phyloP scores from a whole-genome alignment of 768 basidiomycete genomes.

The Phlegmacium glaucopus region DNA sequence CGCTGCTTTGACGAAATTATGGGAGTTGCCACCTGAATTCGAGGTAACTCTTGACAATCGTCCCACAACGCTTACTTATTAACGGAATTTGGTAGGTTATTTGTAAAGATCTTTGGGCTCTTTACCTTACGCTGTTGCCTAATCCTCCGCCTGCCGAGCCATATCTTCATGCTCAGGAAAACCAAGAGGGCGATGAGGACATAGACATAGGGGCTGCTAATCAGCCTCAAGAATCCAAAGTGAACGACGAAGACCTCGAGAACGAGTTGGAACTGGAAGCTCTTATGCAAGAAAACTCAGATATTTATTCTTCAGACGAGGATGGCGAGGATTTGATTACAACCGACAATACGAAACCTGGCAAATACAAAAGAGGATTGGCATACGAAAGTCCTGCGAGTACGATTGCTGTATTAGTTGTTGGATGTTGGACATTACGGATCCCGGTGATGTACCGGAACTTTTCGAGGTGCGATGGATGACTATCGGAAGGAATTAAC shows the following conservation, averaged over 20 bases:
- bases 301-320: conserved; percentile 35
- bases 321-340: conserved; percentile 21
- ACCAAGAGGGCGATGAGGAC: conserved; percentile 15
- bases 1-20: conserved; percentile 49
- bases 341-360: conserved; percentile 8
- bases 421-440: conserved; percentile 79
- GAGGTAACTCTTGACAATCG: conserved; percentile 45
- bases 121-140: conserved; percentile 63
- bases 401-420: conserved; percentile 63
- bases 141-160: conserved; percentile 62
- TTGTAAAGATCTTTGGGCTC: conserved; percentile 79
- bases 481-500: too few species aligned
- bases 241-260: conserved; percentile 11
- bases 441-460: conserved; percentile 76
- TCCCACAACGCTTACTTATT: too few species aligned
- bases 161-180: conserved; percentile 39
- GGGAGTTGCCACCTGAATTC: conserved; percentile 77
- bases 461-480: conserved; percentile 55
- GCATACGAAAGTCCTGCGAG: conserved; percentile 38
- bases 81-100: conserved; percentile 42
- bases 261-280: conserved; percentile 37
- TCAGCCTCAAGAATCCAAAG: conserved; percentile 9
- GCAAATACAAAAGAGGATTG: conserved; percentile 16
- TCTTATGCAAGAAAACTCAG: conserved; percentile 42
- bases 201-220: conserved; percentile 19